Evolutionary conservation across 169 alveolate species (phyloP).

Genomic region (Pseudocohnilembus persalinus): DNA sequence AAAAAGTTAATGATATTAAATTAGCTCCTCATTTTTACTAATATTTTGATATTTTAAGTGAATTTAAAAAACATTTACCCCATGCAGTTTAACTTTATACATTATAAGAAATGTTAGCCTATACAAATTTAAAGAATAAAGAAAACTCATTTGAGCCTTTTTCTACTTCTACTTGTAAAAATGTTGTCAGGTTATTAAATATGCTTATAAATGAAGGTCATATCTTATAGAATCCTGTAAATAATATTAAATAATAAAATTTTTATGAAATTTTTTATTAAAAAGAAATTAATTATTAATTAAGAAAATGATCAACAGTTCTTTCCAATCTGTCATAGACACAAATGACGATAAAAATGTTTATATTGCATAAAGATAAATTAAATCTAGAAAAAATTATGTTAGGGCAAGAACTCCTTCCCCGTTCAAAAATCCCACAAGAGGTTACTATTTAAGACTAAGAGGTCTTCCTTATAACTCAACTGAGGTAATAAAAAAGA

Average conservation of each 20-base stretch:
- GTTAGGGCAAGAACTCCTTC: conserved; percentile 19
- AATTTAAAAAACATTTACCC: conserved; percentile 13
- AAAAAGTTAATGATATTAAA: background rate
- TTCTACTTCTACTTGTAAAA: background rate
- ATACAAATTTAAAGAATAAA: conserved; percentile 4
- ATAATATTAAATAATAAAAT: background rate
- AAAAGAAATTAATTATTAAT: background rate
- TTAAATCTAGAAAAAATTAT: conserved; percentile 17
- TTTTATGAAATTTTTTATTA: background rate
- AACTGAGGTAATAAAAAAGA: background rate
- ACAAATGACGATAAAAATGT: background rate
- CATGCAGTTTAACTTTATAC: conserved; percentile 13
- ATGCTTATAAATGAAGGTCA: conserved; percentile 10
- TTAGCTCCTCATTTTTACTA: conserved; percentile 16
- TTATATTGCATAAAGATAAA: conserved; percentile 6
- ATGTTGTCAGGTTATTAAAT: conserved; percentile 10
- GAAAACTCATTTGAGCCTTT: background rate
- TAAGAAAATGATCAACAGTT: conserved; percentile 14
- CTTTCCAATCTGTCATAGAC: conserved; percentile 1
- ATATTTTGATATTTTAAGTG: conserved; percentile 7
- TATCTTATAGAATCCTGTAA: conserved; percentile 7
- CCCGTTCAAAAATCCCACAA: conserved; percentile 12
- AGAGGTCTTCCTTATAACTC: conserved; percentile 19
- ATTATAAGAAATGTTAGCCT: conserved; percentile 19
- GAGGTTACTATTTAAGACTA: background rate